Conservation (phyloP, 306 rosid genomes). For the Arachis stenosperma region DNA sequence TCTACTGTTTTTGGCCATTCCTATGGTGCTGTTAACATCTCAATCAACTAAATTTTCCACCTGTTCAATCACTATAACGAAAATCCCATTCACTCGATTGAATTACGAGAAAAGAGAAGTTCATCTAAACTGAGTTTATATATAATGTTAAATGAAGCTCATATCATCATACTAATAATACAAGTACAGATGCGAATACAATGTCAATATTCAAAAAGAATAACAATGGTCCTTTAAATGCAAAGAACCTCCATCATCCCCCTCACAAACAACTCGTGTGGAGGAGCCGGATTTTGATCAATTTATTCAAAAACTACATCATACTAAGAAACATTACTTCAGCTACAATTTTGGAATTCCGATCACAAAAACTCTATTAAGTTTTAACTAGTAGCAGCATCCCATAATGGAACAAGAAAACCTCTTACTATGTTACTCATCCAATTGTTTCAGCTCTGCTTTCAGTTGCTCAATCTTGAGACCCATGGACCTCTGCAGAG, state of each 20-base stretch:
- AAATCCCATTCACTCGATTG: conserved; percentile 30
- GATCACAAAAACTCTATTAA: too few species aligned
- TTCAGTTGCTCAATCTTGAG: conserved; percentile 90
- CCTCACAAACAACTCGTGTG: conserved; percentile 2
- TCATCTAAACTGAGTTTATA: background rate
- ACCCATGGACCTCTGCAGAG: conserved; percentile 86
- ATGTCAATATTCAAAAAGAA: conserved; percentile 16
- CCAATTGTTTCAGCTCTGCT: conserved; percentile 81
- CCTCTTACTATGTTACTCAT: conserved; percentile 57
- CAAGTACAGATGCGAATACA: background rate
- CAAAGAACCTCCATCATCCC: background rate
- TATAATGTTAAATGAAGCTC: background rate
- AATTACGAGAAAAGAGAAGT: background rate
- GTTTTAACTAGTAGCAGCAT: background rate
- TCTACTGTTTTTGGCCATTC: conserved; percentile 13
- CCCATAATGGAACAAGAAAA: background rate
- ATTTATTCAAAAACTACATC: conserved; percentile 42
- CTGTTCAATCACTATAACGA: conserved; percentile 3
- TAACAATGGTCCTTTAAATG: conserved; percentile 15
- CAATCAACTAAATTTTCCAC: conserved; percentile 10
- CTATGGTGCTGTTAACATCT: conserved; percentile 11
- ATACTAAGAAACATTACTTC: conserved; percentile 2
- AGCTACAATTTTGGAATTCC: background rate
- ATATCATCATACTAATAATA: background rate
- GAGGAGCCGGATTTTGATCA: conserved; percentile 19